phyloP scores from a whole-genome alignment of 108 stramenopile species.

The Mediolabrus comicus region DNA sequence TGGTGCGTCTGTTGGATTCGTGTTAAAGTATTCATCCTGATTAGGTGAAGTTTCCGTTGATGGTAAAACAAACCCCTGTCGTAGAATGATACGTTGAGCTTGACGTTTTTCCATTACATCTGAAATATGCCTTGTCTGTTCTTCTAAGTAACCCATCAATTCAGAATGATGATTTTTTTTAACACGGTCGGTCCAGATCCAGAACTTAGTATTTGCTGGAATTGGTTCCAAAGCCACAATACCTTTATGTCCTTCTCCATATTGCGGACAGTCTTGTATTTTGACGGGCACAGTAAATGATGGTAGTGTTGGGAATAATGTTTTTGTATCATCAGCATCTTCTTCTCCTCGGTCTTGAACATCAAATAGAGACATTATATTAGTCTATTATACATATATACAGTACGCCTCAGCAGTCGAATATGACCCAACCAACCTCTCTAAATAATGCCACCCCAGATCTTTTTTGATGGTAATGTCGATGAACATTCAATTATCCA shows the following conservation, averaged over 20 bases:
- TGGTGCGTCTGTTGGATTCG: constrained; percentile 26
- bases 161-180: constrained; percentile 6
- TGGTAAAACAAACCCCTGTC: constrained; percentile 26
- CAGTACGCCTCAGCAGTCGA: too few species aligned
- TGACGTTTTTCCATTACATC: too few species aligned
- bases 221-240: constrained; percentile 1
- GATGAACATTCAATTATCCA: too few species aligned
- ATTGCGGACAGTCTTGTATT: not conserved
- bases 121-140: too few species aligned
- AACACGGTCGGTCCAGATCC: constrained; percentile 14
- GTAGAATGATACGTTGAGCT: constrained; percentile 7
- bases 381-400: too few species aligned
- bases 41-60: too few species aligned
- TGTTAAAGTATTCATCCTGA: constrained; percentile 10
- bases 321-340: not conserved
- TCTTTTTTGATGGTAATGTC: too few species aligned
- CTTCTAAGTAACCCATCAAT: not conserved
- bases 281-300: constrained; percentile 1
- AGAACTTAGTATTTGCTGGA: constrained; percentile 6
- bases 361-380: too few species aligned
- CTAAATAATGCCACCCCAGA: too few species aligned
- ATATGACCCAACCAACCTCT: too few species aligned
- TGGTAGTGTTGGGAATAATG: not conserved
- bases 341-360: too few species aligned
- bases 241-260: constrained; percentile 5